phyloP scores from a whole-genome alignment of 176 grass and related monocot genomes.

The Avena sativa region DNA sequence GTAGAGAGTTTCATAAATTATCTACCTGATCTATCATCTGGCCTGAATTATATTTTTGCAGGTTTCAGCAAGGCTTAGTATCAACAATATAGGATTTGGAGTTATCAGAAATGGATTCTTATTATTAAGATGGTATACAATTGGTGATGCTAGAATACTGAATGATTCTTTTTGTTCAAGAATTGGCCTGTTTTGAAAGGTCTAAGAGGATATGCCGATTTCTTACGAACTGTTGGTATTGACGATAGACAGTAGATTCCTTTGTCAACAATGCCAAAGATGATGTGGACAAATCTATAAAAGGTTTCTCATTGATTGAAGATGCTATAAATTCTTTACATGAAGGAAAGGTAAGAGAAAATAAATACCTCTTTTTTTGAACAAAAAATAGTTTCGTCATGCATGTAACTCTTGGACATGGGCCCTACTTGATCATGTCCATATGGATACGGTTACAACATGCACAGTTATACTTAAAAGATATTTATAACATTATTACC shows the following conservation, averaged over 20 bases:
- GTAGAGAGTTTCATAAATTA: not conserved
- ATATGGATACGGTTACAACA: too few relatives aligned
- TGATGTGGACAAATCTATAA: slow-evolving; percentile 41
- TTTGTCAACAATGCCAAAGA: slow-evolving; percentile 77
- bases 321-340: slow-evolving; percentile 36
- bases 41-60: too few relatives aligned
- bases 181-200: slow-evolving; percentile 57
- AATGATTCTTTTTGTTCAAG: not conserved
- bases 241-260: slow-evolving; percentile 62
- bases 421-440: not conserved
- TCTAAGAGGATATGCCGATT: slow-evolving; percentile 31
- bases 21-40: too few relatives aligned
- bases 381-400: not conserved
- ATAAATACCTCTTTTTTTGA: not conserved
- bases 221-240: too few relatives aligned
- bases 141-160: too few relatives aligned
- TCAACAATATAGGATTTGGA: too few relatives aligned
- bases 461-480: not conserved
- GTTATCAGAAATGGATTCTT: too few relatives aligned
- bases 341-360: too few relatives aligned
- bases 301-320: slow-evolving; percentile 63
- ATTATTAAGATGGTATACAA: too few relatives aligned
- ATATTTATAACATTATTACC: not conserved
- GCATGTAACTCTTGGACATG: not conserved
- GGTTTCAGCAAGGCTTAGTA: too few relatives aligned